Evolutionary conservation across 139 green algal genomes (phyloP).

Genomic region (Ostreobium quekettii): DNA sequence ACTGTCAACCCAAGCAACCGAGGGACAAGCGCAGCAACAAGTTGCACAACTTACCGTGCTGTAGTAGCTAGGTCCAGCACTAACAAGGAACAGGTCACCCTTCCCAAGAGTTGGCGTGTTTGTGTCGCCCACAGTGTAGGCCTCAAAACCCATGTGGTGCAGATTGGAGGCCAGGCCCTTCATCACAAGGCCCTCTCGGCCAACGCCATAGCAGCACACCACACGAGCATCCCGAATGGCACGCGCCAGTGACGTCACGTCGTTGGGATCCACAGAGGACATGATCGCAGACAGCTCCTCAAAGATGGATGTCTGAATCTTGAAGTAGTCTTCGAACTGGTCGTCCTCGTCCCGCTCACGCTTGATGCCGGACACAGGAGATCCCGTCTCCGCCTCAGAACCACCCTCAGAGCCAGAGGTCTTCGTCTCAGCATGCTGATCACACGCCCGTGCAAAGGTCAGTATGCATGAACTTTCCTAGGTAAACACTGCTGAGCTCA

Average conservation of each 20-base stretch:
- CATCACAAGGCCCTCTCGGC: slow-evolving; percentile 5
- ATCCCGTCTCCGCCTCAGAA: background rate
- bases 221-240: slow-evolving; percentile 11
- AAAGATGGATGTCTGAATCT: background rate
- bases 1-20: no score
- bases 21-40: background rate
- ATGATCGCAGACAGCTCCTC: background rate
- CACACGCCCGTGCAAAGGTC: no score
- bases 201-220: slow-evolving; percentile 16
- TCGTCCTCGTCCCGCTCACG: background rate
- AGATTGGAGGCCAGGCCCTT: slow-evolving; percentile 11
- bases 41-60: background rate
- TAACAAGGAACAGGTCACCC: slow-evolving; percentile 12
- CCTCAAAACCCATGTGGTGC: slow-evolving; percentile 5
- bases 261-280: no score
- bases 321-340: background rate
- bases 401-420: background rate
- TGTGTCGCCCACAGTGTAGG: background rate
- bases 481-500: no score
- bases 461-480: no score
- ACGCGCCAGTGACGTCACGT: background rate
- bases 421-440: background rate
- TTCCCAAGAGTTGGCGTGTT: background rate
- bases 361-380: background rate
- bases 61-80: slow-evolving; percentile 16